Base-by-base conservation (phyloP, 2,329 filamentous ascomycete genomes). In the Trichoderma sp. region DNA sequence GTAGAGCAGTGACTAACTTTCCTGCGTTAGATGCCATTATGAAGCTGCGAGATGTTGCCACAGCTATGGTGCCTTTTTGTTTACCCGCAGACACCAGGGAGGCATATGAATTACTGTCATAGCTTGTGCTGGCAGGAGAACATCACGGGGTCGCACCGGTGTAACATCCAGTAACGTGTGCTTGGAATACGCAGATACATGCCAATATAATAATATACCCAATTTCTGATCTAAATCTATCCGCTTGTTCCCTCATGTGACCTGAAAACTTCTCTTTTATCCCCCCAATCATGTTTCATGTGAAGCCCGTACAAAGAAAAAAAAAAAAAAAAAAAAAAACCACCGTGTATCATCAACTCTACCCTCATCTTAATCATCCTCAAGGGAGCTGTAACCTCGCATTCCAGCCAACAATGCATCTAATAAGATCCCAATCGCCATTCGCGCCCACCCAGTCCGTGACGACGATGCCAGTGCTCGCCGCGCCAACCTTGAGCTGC, bases 371-470 rank as follows among this genome's bases (percentile, higher is more conserved):
- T 17, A 3, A 54, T 9, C 25, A n/a, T 53, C 42, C 7, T 60
- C 29, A 66, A 17, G 67, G 39, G 64, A 85, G 73, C 74, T 88
- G 84, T 69, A 90, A 74, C 70, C 83, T 90, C 27, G 90, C 87
- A 77, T 99, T 99, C 92, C 97, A 94, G 7, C 92, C 94, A 7
- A 98, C 90, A 73, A 97, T 90, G 78, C 92, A 92, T 71, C 90
- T 87, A 39, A 96, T 87, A 65, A 98, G 79, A 80, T 97, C 93
- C 94, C 94, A 99, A 79, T 98, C 91, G 0, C 90, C 93, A 70
- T 89, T 85, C 69, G 89, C 83, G 2, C 95, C 95, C 60, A 97
- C 94, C 92, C 92, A 97, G 79, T 99, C 95, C 70, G 91, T 95
- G 29, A 98, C 90, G 53, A 98, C 89, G 68, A 98, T 88, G 4